Conservation (phyloP, 2,329 filamentous ascomycete genomes). For the Fusarium guadeloupense region DNA sequence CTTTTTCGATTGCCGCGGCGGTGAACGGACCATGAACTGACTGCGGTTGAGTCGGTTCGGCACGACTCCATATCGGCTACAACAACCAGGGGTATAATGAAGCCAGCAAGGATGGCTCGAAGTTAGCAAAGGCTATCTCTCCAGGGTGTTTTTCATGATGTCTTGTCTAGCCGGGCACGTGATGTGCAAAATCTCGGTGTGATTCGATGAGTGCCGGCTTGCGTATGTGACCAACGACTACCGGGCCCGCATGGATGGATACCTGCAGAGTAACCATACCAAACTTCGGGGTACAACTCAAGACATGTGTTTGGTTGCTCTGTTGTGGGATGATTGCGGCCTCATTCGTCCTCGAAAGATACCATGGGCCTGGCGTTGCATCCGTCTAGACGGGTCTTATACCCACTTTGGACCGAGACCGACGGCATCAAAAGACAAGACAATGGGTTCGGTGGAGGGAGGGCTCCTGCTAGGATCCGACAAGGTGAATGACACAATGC, state of each 20-base stretch:
- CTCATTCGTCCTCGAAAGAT: not conserved
- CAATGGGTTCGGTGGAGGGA: not conserved
- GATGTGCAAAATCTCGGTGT: not conserved
- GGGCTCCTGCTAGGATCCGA: not conserved
- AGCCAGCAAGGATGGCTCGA: not conserved
- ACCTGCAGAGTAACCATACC: not conserved
- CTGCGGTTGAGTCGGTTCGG: conserved; percentile 8
- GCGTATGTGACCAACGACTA: not conserved
- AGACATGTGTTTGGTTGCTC: not conserved
- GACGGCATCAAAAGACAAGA: not conserved
- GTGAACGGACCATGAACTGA: conserved; percentile 26
- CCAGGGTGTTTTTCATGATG: not conserved
- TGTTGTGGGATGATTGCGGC: not conserved
- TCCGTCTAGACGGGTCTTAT: not conserved
- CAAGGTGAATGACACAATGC: conserved; percentile 8
- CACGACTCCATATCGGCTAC: conserved; percentile 22
- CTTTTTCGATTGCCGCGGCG: conserved; percentile 11
- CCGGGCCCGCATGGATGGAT: not conserved
- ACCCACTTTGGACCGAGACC: conserved; percentile 4
- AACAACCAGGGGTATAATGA: conserved; percentile 11
- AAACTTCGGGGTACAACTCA: not conserved
- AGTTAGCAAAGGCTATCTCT: not conserved
- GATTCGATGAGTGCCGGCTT: conserved; percentile 9
- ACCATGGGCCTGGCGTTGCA: not conserved
- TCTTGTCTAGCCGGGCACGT: conserved; percentile 4